Percentiles rank a stretch among this genome's conserved stretches.
phyloP scores from a whole-genome alignment of 75 land plant species.

The Pinus taeda region DNA sequence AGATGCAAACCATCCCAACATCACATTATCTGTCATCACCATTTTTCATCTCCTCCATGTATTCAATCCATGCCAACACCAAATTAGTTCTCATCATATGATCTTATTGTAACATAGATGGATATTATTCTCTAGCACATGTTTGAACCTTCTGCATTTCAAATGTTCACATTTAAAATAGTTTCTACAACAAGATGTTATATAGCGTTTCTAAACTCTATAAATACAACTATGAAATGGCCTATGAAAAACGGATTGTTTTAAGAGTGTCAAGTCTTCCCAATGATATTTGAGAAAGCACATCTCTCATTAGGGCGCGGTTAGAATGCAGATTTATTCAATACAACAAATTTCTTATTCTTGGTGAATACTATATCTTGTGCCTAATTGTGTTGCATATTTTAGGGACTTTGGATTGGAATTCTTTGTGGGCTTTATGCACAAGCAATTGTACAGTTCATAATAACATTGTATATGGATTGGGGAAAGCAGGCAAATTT shows the following conservation, averaged over 20 bases:
- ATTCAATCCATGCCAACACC: background rate
- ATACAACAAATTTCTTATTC: background rate
- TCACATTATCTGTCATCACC: background rate
- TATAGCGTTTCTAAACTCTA: background rate
- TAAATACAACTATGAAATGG: background rate
- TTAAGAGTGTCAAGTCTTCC: background rate
- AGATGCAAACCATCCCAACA: background rate
- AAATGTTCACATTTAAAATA: too few relatives aligned
- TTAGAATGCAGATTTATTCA: background rate
- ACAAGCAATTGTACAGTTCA: constrained; percentile 33
- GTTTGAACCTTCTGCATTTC: too few relatives aligned
- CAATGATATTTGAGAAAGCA: background rate
- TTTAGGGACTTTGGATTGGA: constrained; percentile 84
- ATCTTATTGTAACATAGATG: too few relatives aligned
- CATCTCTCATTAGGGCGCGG: background rate
- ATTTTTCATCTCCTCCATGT: background rate
- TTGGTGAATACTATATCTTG: background rate
- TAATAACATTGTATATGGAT: constrained; percentile 40
- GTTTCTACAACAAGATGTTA: background rate
- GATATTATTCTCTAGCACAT: too few relatives aligned
- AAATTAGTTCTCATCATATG: too few relatives aligned
- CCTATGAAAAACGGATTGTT: background rate
- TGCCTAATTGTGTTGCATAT: constrained; percentile 1
- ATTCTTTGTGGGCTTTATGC: constrained; percentile 54
- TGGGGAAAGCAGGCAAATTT: constrained; percentile 71